Conservation (phyloP, 805 yeast genomes). For the Isabelozyma heimii region DNA sequence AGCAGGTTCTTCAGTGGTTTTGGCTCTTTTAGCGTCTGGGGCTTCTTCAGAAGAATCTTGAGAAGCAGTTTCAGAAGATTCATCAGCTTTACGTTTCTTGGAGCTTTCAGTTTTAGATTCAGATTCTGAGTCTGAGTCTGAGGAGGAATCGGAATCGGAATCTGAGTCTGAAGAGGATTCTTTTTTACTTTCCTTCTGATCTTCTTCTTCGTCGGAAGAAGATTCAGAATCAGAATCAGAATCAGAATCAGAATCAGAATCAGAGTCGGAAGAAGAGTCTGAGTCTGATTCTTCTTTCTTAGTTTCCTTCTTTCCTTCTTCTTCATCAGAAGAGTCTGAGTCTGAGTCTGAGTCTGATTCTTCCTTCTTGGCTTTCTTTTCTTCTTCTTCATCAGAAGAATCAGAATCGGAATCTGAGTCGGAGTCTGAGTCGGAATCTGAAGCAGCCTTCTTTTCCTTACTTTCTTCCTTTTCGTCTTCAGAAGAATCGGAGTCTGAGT, state of each 20-base stretch:
- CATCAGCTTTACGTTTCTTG: constrained; percentile 35
- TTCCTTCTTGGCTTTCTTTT: constrained; percentile 13
- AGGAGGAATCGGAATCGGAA: constrained; percentile 25
- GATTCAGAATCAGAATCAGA: constrained; percentile 32
- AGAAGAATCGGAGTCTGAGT: constrained; percentile 17
- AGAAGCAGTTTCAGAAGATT: constrained; percentile 27
- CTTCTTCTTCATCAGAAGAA: constrained; percentile 14
- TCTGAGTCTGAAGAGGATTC: constrained; percentile 22
- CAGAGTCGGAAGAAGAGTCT: constrained; percentile 23
- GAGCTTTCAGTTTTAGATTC: constrained; percentile 27
- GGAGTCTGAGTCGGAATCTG: constrained; percentile 21
- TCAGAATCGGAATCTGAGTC: constrained; percentile 19
- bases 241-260: constrained; percentile 27
- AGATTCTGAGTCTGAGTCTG: constrained; percentile 31
- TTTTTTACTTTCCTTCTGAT: constrained; percentile 14
- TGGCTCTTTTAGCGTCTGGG: constrained; percentile 52
- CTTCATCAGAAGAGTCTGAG: constrained; percentile 30
- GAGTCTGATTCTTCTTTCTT: constrained; percentile 14
- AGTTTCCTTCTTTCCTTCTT: constrained; percentile 19
- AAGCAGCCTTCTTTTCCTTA: constrained; percentile 17
- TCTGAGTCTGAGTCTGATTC: constrained; percentile 26
- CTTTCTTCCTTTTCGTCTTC: constrained; percentile 13
- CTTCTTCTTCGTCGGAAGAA: constrained; percentile 28
- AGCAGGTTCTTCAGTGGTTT: constrained; percentile 64
- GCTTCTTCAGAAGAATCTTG: constrained; percentile 15